phyloP scores from a whole-genome alignment of 2,329 filamentous ascomycete genomes.

The Aureobasidium musti region DNA sequence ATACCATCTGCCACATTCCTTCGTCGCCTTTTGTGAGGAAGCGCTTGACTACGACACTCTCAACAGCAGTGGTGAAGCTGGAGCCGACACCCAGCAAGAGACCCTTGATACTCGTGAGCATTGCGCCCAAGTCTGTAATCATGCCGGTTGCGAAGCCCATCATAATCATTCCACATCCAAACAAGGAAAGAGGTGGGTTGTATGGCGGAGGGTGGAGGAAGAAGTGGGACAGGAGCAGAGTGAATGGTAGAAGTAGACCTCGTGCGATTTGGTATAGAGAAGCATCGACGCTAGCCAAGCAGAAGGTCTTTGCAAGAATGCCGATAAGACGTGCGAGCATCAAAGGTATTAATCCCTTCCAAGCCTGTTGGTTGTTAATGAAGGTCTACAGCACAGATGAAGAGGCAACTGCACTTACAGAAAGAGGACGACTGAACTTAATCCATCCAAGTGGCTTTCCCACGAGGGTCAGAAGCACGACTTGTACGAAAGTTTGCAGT shows the following conservation, averaged over 20 bases:
- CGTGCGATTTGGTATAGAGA: conserved; percentile 26
- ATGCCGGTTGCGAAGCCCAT: conserved; percentile 24
- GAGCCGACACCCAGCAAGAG: conserved; percentile 25
- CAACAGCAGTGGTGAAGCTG: conserved; percentile 27
- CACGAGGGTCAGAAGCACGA: conserved; percentile 16
- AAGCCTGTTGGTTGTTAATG: conserved; percentile 4
- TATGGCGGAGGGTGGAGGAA: conserved; percentile 24
- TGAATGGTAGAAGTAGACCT: conserved; percentile 22
- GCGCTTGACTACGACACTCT: conserved; percentile 27
- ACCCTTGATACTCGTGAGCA: conserved; percentile 27
- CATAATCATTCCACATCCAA: conserved; percentile 26
- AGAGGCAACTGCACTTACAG: background rate
- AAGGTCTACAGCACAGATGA: too few species aligned
- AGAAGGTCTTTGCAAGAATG: conserved; percentile 26
- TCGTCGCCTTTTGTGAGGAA: conserved; percentile 26
- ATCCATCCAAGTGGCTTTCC: conserved; percentile 25
- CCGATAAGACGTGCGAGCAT: conserved; percentile 23
- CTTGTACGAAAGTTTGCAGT: conserved; percentile 23
- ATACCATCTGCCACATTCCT: conserved; percentile 29
- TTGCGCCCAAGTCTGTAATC: conserved; percentile 23
- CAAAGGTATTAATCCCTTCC: conserved; percentile 19
- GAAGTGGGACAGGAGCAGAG: conserved; percentile 18
- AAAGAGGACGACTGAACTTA: conserved; percentile 11
- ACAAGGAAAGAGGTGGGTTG: conserved; percentile 22
- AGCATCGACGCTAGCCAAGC: conserved; percentile 23